Evolutionary conservation across 805 yeast genomes (phyloP), one percentile per base, ranked within the genome.

Genomic region (Wickerhamiella qilinensis): DNA sequence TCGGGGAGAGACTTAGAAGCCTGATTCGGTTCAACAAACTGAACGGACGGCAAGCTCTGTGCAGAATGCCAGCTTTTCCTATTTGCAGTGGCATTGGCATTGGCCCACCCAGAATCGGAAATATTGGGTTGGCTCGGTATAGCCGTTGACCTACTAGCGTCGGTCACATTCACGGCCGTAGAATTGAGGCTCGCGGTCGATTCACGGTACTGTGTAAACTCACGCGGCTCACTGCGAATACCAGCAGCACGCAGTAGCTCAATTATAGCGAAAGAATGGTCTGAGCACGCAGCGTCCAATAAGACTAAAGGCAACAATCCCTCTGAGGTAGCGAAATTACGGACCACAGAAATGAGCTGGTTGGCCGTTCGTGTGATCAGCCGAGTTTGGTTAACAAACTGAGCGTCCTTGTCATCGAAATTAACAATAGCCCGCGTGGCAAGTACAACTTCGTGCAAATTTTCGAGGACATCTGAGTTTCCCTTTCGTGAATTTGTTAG

Each of bases 221-320:
- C 14, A 12, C 27, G n/a, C 25, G 25, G 6, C 12, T 18, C 36
- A 7, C 33, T 32, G 15, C 29, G 27, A 16, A 44, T 36, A 8
- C 39, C 35, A 2, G 41, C 46, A 2, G 20, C 31, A 31, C 37
- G 38, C 17, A 40, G 34, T 9, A 38, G 41, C 37, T 51, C 81
- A 20, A 69, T 68, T 2, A 64, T 65, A 2, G 75, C 61, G 51
- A 75, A 77, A 6, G 77, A 67, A 27, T 85, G 60, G 50, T 85
- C 94, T 33, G 80, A 69, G 8, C 82, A 60, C 0, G 96, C 77
- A 18, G 84, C 70, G 56, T 83, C 78, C 16, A 85, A 67, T 2
- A 84, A 68, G 17, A 78, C 59, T 38, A 67, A 68, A 1, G 95
- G 94, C 39, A 83, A 58, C 2, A 81, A 51, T n/a, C 67, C 65